Evolutionary conservation across 768 basidiomycete species (phyloP).

Genomic region (Russula earlei): DNA sequence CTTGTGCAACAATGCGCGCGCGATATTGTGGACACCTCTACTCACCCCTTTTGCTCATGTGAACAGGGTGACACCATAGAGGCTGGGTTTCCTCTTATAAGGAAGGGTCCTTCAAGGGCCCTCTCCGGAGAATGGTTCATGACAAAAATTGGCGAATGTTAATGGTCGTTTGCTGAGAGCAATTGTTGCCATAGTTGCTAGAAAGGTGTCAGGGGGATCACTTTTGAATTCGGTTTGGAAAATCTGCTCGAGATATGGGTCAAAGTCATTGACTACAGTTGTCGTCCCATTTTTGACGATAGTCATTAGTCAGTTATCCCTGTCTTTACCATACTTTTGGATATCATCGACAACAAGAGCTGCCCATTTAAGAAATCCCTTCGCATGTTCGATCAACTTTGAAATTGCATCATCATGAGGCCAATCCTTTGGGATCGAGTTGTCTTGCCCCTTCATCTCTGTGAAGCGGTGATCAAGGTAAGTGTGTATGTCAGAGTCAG

Average conservation of each 20-base stretch:
- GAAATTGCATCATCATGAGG: not conserved
- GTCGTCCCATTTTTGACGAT: slow-evolving; percentile 3
- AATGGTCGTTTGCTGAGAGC: slow-evolving; percentile 7
- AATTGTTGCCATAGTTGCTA: slow-evolving; percentile 6
- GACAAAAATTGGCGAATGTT: too few species aligned
- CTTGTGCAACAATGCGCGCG: too few species aligned
- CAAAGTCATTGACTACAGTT: not conserved
- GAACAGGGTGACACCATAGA: too few species aligned
- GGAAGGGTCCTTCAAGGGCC: too few species aligned
- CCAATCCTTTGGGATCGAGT: slow-evolving; percentile 2
- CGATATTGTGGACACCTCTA: too few species aligned
- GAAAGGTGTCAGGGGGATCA: not conserved
- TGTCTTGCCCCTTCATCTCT: slow-evolving; percentile 7
- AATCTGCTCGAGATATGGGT: not conserved
- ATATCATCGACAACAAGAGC: slow-evolving; percentile 4
- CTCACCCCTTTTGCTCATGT: too few species aligned
- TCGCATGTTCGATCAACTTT: not conserved
- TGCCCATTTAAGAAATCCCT: slow-evolving; percentile 13
- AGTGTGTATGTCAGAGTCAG: not conserved
- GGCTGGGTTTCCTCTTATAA: too few species aligned
- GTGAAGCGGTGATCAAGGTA: slow-evolving; percentile 9
- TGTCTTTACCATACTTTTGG: not conserved
- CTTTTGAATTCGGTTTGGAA: not conserved
- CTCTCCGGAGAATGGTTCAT: too few species aligned
- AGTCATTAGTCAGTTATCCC: not conserved